A percentile compares a stretch with the other conserved stretches of the same genome.
Evolutionary conservation across 176 grass and related monocot species (phyloP).

Genomic region (Tuctoria greenei): DNA sequence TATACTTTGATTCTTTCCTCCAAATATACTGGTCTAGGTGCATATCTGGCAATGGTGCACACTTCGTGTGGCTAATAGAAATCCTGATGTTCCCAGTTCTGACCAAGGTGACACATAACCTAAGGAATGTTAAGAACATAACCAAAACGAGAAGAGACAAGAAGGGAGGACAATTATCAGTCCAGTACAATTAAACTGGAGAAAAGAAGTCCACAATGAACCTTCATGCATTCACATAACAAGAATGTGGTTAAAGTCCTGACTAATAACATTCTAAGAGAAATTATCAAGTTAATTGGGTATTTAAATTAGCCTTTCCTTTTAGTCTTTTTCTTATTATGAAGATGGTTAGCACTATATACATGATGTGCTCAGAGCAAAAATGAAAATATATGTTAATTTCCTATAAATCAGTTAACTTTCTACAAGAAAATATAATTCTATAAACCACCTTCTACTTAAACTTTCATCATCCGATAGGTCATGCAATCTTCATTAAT

Average conservation of each 20-base stretch:
- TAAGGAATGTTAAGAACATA: constrained; percentile 21
- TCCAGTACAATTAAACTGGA: constrained; percentile 2
- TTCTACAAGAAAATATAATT: neutral
- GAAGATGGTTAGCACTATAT: neutral
- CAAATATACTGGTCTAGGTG: constrained; percentile 44
- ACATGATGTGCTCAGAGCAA: constrained; percentile 16
- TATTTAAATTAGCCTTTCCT: constrained; percentile 5
- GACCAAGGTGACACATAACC: constrained; percentile 28
- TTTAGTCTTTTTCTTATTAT: constrained; percentile 17
- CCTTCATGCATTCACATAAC: neutral
- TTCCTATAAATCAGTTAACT: neutral
- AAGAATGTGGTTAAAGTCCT: neutral
- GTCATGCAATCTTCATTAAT: neutral
- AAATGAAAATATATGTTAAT: neutral
- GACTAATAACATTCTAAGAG: neutral
- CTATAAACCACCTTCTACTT: constrained; percentile 16
- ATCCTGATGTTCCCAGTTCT: constrained; percentile 32
- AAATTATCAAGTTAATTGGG: neutral
- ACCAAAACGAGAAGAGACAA: neutral
- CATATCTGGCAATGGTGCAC: constrained; percentile 50
- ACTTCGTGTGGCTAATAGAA: constrained; percentile 55
- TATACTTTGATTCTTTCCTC: constrained; percentile 46
- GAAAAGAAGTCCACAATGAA: neutral
- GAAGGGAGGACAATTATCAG: neutral
- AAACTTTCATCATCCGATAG: neutral